Base-by-base conservation (phyloP, 73 alveolate genomes). In the Tetrahymena malaccensis region DNA sequence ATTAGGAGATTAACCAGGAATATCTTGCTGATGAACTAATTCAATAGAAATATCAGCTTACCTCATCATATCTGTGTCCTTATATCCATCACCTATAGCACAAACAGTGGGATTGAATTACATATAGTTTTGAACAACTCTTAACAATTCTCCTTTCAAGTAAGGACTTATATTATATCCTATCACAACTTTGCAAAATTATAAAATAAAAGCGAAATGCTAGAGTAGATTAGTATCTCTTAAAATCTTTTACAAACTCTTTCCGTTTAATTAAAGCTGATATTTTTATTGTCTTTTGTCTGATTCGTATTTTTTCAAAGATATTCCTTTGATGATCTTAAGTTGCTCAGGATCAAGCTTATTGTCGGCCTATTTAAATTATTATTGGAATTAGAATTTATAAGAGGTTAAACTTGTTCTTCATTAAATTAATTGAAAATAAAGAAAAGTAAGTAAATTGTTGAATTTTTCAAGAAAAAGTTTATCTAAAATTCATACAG, bases 21-120 rank as follows among this genome's bases (percentile, higher is more conserved):
- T 94, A 27, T 89, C 83, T 94, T 85, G 27, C 34, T 94, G 33
- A 25, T 95, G 93, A 35, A 95, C 85, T 16, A 95, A 34, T 93
- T 95, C 97, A 19, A 95, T 95, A 43, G 95, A 55, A 50, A 89
- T 58, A 95, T 95, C 94, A 9, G 97, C 97, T 35, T 94, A 89
- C 35, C 93, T 25, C 97, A 95, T 95, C 97, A 95, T 95, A 9
- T 85, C 85, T 22, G 97, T 94, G 85, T 95, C 97, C 84, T 95
- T 95, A 55, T 95, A 95, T 7, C 97, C 97, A 95, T 95, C 97
- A 38, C 97, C 97, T 0, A 95, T 94, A 10, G 95, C 97, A 10
- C 93, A 34, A 33, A 95, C 95, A 0, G 95, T 89, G 4, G 97
- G 97, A 50, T 95, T 89, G 27, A 44, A 44, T 43, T 93, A 95